Percentiles rank a stretch among this genome's conserved stretches.
Conservation (phyloP, 1,284 basidiomycete species). For the Apiotrichum montevideense region DNA sequence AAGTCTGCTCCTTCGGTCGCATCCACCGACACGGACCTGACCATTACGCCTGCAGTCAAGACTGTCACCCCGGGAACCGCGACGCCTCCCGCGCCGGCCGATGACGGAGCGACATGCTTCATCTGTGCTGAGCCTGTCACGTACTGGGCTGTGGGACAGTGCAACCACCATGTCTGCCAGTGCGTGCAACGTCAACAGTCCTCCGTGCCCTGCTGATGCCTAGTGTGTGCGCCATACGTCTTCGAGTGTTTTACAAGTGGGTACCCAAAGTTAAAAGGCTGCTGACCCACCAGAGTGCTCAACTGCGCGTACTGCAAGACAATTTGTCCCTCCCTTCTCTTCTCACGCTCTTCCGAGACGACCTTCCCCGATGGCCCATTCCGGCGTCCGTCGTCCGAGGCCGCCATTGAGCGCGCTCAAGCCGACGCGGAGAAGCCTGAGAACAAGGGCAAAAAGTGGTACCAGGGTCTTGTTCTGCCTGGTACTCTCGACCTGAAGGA, state of each 20-base stretch:
- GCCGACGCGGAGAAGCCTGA: conserved; percentile 35
- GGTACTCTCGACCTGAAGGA: conserved; percentile 37
- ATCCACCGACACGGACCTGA: conserved; percentile 1
- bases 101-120: conserved; percentile 64
- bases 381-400: conserved; percentile 50
- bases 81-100: conserved; percentile 20
- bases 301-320: conserved; percentile 98
- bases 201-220: conserved; percentile 48
- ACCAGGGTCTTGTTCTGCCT: conserved; percentile 34
- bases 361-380: conserved; percentile 58
- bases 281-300: conserved; percentile 49
- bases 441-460: conserved; percentile 37
- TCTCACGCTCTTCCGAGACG: conserved; percentile 65
- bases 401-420: conserved; percentile 31
- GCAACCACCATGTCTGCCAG: conserved; percentile 63
- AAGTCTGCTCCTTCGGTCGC: conserved; percentile 5
- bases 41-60: background rate
- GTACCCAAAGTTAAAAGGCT: conserved; percentile 2
- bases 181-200: conserved; percentile 18
- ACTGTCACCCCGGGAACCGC: background rate
- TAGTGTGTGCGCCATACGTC: conserved; percentile 76
- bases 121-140: conserved; percentile 95
- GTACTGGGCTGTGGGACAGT: conserved; percentile 80
- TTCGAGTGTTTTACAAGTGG: conserved; percentile 84
- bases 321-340: conserved; percentile 71